Evolutionary conservation across 2,329 filamentous ascomycete genomes (phyloP), one percentile per base, ranked within the genome.

Genomic region (Colletotrichum sp.): DNA sequence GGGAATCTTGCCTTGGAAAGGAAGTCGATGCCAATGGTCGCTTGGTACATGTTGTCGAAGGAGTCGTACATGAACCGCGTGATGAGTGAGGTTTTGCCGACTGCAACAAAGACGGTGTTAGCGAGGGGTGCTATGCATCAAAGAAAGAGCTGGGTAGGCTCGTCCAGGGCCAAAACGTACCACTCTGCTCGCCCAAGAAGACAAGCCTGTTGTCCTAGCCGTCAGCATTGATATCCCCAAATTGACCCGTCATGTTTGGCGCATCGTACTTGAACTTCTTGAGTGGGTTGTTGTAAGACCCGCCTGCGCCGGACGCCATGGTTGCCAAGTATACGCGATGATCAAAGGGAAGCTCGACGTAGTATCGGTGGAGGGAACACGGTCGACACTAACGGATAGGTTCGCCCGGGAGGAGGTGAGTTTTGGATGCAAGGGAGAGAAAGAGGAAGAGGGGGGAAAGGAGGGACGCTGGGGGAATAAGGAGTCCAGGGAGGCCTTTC

Each of bases 51-150:
- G 88, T 98, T 98, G 90, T 99, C 97, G 89, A 99, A 99, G 63
- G 97, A 98, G 87, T 99, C 97, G 90, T 99, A 99, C 97, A 99
- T 99, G 90, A 99, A 99, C 78, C 97, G 94, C 79, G 97, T 99
- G 85, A 99, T 99, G 81, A 99, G 89, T 77, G 97, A 99, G 36
- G 97, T 99, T 89, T 99, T 99, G 84, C 97, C 97, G 81, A 99
- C 97, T 98, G 84, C 78, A 69, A 38, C 36, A 62, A 26, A 63
- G 32, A 21, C 30, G 13, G 34, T 43, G 10, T 76, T 67, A 76
- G 74, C 66, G 56, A 65, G 58, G 26, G 58, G 32, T 18, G n/a
- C 2, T 13, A 5, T 12, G 32, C 14, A 32, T 58, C 70, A 69
- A 67, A 72, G 63, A 69, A 71, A 65, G 78, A 21, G n/a, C 38